Conservation (phyloP, 495 filamentous ascomycete species). For the Cenococcum geophilum region DNA sequence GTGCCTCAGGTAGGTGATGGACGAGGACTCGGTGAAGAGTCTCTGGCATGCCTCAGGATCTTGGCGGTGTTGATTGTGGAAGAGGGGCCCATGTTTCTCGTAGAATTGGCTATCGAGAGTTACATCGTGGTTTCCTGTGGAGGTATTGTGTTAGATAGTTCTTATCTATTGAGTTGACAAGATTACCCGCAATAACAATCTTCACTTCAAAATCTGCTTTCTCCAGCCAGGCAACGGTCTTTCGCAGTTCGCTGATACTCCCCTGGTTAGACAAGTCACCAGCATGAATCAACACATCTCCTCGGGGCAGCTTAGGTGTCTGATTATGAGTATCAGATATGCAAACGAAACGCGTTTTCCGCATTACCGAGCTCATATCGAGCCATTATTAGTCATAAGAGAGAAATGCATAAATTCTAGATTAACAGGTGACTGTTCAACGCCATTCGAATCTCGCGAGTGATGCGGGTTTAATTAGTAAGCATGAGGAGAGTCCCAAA, state of each 20-base stretch:
- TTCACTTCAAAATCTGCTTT: constrained; percentile 52
- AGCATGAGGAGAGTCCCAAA: no score
- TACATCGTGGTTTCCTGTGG: constrained; percentile 71
- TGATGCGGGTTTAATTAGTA: no score
- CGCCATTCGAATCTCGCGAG: no score
- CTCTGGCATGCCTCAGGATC: constrained; percentile 51
- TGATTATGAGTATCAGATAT: constrained; percentile 58
- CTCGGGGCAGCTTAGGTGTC: constrained; percentile 50
- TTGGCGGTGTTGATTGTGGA: constrained; percentile 56
- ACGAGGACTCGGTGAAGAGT: constrained; percentile 48
- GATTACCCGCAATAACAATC: constrained; percentile 53
- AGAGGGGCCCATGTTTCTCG: constrained; percentile 47
- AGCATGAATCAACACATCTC: constrained; percentile 57
- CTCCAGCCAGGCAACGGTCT: constrained; percentile 52
- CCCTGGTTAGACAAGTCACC: constrained; percentile 57
- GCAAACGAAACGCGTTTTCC: constrained; percentile 54
- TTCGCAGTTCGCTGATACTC: constrained; percentile 47
- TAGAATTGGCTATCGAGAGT: constrained; percentile 63
- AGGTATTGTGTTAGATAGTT: constrained; percentile 4
- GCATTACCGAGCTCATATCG: constrained; percentile 14
- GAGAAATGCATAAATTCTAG: no score
- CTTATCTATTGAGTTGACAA: not conserved
- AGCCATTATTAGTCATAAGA: not conserved
- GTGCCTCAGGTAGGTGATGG: constrained; percentile 62
- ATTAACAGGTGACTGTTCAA: no score